A percentile compares a stretch with the other conserved stretches of the same genome.
Conservation (phyloP, 352 stramenopile species). For the Globisporangium emineosum region DNA sequence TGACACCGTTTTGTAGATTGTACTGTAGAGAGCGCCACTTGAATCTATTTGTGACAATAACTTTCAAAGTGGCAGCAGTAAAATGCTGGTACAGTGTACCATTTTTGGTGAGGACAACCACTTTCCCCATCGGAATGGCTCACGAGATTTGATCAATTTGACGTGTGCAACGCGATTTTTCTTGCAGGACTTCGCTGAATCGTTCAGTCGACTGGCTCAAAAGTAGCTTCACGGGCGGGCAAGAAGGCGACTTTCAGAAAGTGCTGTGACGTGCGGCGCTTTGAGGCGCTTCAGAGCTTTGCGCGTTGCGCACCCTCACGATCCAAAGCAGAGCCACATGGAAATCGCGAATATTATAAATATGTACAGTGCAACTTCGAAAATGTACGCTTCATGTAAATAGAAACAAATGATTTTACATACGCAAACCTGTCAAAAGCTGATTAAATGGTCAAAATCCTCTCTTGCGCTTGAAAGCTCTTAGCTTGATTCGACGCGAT, state of each 20-base stretch:
- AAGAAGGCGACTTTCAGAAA: not conserved
- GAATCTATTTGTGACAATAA: not conserved
- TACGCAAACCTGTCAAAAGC: too few species aligned
- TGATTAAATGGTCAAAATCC: too few species aligned
- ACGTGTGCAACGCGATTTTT: not conserved
- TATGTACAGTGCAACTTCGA: not conserved
- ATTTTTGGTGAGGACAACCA: not conserved
- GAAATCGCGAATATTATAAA: not conserved
- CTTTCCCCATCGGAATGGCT: not conserved
- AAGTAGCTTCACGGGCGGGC: not conserved
- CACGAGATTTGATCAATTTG: not conserved
- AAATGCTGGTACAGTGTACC: too few species aligned
- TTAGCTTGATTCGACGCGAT: too few species aligned
- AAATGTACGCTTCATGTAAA: not conserved
- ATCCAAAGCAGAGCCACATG: not conserved
- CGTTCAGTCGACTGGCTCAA: not conserved
- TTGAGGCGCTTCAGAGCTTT: not conserved
- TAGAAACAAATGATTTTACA: not conserved
- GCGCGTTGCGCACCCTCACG: not conserved
- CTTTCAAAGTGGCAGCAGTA: not conserved
- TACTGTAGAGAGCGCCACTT: not conserved
- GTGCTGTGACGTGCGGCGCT: not conserved
- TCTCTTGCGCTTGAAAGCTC: too few species aligned
- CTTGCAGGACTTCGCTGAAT: not conserved
- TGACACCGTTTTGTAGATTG: not conserved